These are phyloP conservation scores for Leptographium wingfieldii DNA, from an alignment of 2,329 filamentous ascomycete species.

Conservation along the genomic window DNA sequence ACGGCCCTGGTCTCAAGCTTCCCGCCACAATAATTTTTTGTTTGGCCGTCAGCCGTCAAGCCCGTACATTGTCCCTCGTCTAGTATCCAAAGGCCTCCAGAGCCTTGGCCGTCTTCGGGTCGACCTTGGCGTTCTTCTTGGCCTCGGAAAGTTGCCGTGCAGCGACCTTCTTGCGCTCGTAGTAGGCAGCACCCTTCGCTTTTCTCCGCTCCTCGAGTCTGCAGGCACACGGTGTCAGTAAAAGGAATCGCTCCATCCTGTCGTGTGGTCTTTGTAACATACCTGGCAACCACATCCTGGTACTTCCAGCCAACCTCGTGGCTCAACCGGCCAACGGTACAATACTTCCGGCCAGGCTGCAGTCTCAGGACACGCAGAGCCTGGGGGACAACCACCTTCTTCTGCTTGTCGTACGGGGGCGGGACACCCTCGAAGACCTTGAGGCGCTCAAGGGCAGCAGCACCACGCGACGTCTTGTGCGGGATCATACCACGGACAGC, in stretches of 20 bases:
- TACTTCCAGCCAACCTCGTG: constrained; percentile 99
- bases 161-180: constrained; percentile 98
- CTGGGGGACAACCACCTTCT: constrained; percentile 98
- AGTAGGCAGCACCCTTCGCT: constrained; percentile 98
- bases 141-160: constrained; percentile 83
- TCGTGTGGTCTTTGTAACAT: constrained; percentile 29
- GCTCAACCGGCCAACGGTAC: constrained; percentile 93
- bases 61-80: constrained; percentile 9
- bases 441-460: constrained; percentile 91
- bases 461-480: constrained; percentile 98
- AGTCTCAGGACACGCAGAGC: constrained; percentile 90
- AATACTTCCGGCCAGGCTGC: constrained; percentile 99
- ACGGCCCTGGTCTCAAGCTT: not conserved
- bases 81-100: constrained; percentile 91
- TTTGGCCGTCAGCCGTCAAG: not conserved
- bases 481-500: constrained; percentile 99
- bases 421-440: constrained; percentile 99
- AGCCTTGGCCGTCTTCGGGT: constrained; percentile 76
- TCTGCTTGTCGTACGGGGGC: constrained; percentile 98
- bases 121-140: constrained; percentile 80
- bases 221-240: constrained; percentile 10
- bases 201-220: constrained; percentile 99
- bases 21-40: not conserved
- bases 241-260: not conserved
- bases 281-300: constrained; percentile 98